Evolutionary conservation across 176 grass and related monocot genomes (phyloP), one percentile per base, ranked within the genome.

Genomic region (Oryza nivara): DNA sequence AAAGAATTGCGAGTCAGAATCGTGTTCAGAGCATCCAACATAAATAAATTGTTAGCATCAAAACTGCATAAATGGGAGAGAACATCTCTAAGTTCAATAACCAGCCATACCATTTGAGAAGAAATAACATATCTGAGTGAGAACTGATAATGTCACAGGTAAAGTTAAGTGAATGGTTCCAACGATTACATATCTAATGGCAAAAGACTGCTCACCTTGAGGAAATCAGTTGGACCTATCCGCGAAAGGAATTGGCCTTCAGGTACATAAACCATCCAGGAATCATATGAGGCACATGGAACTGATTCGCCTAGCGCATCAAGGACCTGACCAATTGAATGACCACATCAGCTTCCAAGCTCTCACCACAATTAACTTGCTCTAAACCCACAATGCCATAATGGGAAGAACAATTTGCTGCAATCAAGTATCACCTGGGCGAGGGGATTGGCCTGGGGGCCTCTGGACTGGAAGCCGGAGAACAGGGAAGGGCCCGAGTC

Each of bases 261-360:
- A 52, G 93, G 96, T 65, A 92, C 72, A 86, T 98, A 95, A n/a
- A 98, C 93, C 96, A 98, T 98, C 93, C 93, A 98, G 15, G 96
- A 98, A 73, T 95, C 89, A 84, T 98, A 98, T 0, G 89, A 95
- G 1, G 81, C 93, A 58, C 93, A 98, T 6, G 88, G 87, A 12
- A 94, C 86, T 15, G 91, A 82, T 83, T 96, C 86, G 0, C 96
- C 93, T 75, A 98, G 74, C 7, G 96, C 96, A 85, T 98, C 96
- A n/a, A 98, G 91, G 23, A 98, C 91, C 93, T 98, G 83, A 20
- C 13, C 49, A 77, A 25, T 67, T 3, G 36, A 91, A 79, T 67
- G n/a, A 81, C 25, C 61, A 85, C 34, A 82, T 61, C 72, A 92
- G 48, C 28, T 70, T 47, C 36, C 36, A 61, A 76, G 26, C 68